phyloP scores from a whole-genome alignment of 306 rosid species.

The Purshia tridentata region DNA sequence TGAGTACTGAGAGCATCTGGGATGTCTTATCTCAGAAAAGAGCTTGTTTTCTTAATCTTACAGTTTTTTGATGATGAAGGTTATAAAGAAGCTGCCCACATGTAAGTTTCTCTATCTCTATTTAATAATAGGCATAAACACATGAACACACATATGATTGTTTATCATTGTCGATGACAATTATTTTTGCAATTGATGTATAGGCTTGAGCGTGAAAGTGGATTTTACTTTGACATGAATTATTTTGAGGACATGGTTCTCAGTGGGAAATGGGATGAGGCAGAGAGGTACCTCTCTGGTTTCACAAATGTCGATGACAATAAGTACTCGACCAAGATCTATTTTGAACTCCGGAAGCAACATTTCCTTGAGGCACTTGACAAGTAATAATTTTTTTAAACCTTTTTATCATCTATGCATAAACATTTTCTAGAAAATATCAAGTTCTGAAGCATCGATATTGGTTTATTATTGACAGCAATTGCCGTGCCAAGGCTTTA shows the following conservation, averaged over 20 bases:
- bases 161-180: not conserved
- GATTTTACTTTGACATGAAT: conserved; percentile 38
- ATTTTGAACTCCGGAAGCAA: conserved; percentile 43
- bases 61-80: conserved; percentile 36
- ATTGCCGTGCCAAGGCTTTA: conserved; percentile 64
- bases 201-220: conserved; percentile 53
- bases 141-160: not conserved
- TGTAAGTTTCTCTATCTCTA: conserved; percentile 21
- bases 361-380: conserved; percentile 48
- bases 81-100: conserved; percentile 32
- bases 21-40: conserved; percentile 24
- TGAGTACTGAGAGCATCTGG: conserved; percentile 1
- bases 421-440: not conserved
- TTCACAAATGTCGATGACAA: conserved; percentile 33
- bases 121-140: not conserved
- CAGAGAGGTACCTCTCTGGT: conserved; percentile 37
- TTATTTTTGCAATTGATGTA: not conserved
- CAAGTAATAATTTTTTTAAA: conserved; percentile 23
- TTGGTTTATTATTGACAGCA: conserved; percentile 6
- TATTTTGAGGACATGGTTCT: conserved; percentile 39
- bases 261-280: conserved; percentile 44
- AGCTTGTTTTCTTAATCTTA: conserved; percentile 31
- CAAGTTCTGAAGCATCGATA: not conserved
- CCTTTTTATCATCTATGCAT: not conserved
- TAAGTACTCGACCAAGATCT: conserved; percentile 32